Percentiles rank a stretch among this genome's conserved stretches.
These are phyloP conservation scores for Monosporascus sp. DNA, from an alignment of 2,329 filamentous ascomycete genomes.

Conservation along the genomic window DNA sequence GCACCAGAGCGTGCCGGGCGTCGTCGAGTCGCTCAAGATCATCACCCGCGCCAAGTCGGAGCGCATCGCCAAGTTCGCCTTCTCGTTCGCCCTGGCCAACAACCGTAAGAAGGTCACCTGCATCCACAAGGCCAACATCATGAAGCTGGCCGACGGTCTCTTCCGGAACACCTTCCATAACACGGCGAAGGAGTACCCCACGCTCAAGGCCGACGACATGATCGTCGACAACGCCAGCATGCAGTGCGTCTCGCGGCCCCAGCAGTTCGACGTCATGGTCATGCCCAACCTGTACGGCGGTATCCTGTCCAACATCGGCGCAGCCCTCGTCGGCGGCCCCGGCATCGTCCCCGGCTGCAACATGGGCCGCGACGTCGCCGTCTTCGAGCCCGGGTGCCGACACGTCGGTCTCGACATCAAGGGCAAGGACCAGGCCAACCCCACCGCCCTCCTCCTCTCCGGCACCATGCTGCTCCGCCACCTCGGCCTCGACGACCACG, in stretches of 20 bases:
- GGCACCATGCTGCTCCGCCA: slow-evolving; percentile 97
- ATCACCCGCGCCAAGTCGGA: slow-evolving; percentile 99
- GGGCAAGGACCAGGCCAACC: slow-evolving; percentile 99
- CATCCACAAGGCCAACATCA: slow-evolving; percentile 99
- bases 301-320: slow-evolving; percentile 98
- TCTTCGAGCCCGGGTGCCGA: slow-evolving; percentile 98
- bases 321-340: slow-evolving; percentile 91
- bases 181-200: slow-evolving; percentile 91
- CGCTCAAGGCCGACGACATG: slow-evolving; percentile 96
- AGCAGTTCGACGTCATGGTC: slow-evolving; percentile 99
- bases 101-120: slow-evolving; percentile 99
- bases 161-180: slow-evolving; percentile 97
- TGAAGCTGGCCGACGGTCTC: slow-evolving; percentile 98
- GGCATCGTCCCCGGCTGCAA: slow-evolving; percentile 98
- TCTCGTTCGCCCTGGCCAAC: slow-evolving; percentile 96
- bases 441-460: slow-evolving; percentile 89
- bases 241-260: slow-evolving; percentile 93
- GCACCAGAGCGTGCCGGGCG: slow-evolving; percentile 93
- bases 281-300: slow-evolving; percentile 99
- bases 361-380: slow-evolving; percentile 97
- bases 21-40: slow-evolving; percentile 99
- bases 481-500: slow-evolving; percentile 94
- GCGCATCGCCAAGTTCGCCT: slow-evolving; percentile 98
- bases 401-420: slow-evolving; percentile 99
- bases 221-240: slow-evolving; percentile 99